A percentile compares a stretch with the other conserved stretches of the same genome.
Evolutionary conservation across 192 early-diverging fungal genomes (phyloP).

Genomic region (Dissophora ornata): DNA sequence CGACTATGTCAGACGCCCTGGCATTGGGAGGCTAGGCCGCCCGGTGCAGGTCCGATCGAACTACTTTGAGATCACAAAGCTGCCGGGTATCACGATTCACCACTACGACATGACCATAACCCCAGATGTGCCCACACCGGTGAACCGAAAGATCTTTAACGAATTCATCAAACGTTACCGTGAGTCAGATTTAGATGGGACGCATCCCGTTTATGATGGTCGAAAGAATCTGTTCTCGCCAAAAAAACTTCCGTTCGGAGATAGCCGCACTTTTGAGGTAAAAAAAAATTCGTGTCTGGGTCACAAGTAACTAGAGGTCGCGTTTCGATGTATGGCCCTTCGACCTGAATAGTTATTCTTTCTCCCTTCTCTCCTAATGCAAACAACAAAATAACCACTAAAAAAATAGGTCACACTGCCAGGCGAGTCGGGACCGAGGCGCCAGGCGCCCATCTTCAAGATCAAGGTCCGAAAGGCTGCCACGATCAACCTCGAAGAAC

Average conservation of each 20-base stretch:
- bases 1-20: conserved; percentile 56
- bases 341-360: too few species aligned
- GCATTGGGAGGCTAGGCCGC: conserved; percentile 58
- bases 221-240: conserved; percentile 80
- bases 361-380: not conserved
- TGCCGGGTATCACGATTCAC: conserved; percentile 73
- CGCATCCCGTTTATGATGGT: conserved; percentile 83
- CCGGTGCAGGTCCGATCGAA: conserved; percentile 67
- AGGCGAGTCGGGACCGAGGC: conserved; percentile 21
- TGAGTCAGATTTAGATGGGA: conserved; percentile 64
- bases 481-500: conserved; percentile 70
- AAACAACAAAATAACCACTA: not conserved
- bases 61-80: conserved; percentile 76
- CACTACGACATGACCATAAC: conserved; percentile 87
- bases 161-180: conserved; percentile 65
- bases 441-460: conserved; percentile 67
- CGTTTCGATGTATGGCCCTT: not conserved
- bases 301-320: not conserved
- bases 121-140: conserved; percentile 80
- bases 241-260: conserved; percentile 59
- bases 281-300: not conserved
- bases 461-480: conserved; percentile 73
- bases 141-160: conserved; percentile 76
- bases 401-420: conserved; percentile 53
- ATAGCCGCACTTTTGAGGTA: conserved; percentile 67